Percentiles rank a stretch among this genome's conserved stretches.
Conservation (phyloP, 345 rosid genomes). For the Lenwebbia sp. region DNA sequence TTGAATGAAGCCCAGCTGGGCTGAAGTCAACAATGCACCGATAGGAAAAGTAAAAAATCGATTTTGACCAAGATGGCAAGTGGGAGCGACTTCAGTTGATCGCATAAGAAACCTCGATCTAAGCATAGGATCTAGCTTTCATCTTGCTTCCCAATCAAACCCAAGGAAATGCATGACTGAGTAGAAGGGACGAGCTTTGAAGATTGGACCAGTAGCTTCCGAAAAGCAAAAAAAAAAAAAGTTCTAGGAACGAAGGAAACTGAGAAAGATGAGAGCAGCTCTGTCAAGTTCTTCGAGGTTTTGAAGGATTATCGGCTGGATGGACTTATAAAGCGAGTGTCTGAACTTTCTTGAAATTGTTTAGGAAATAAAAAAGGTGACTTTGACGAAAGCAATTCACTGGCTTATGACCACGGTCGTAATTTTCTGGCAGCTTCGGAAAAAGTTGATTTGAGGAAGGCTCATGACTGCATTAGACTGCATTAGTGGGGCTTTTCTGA, state of each 20-base stretch:
- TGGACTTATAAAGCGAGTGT: neutral
- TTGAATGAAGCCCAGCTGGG: slow-evolving; percentile 14
- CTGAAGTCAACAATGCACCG: slow-evolving; percentile 2
- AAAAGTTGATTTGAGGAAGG: neutral
- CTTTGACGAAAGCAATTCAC: neutral
- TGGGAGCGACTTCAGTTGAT: neutral
- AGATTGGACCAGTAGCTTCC: neutral
- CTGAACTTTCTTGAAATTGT: neutral
- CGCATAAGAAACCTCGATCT: neutral
- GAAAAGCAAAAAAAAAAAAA: neutral
- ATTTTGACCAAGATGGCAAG: slow-evolving; percentile 7
- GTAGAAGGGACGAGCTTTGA: neutral
- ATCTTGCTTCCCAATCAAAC: neutral
- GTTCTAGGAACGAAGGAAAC: neutral
- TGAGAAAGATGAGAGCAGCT: neutral
- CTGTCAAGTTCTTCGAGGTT: neutral
- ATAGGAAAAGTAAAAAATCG: neutral
- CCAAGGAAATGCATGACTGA: neutral
- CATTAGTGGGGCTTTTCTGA: neutral
- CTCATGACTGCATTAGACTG: neutral
- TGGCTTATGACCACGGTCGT: neutral
- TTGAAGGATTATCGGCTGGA: neutral
- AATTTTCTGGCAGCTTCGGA: neutral
- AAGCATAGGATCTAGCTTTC: neutral
- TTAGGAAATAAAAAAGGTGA: neutral